phyloP scores from a whole-genome alignment of 73 alveolate genomes.

The Paraurostyla sp. region DNA sequence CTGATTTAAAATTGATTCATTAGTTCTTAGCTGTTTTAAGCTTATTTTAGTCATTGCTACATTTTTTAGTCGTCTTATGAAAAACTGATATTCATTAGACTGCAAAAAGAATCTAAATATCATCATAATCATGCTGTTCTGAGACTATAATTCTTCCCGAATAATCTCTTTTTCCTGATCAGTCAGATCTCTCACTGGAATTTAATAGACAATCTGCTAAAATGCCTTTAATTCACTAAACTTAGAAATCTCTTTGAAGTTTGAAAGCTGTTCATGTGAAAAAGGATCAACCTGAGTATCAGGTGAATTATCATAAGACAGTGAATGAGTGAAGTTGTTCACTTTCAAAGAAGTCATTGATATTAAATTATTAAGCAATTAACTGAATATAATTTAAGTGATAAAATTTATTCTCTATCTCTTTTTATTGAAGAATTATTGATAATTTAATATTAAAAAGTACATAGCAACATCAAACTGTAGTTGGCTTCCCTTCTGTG shows the following conservation, averaged over 20 bases:
- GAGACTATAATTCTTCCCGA: neutral
- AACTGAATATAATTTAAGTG: constrained; percentile 7
- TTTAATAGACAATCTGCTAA: neutral
- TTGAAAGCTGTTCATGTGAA: neutral
- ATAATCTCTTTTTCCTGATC: neutral
- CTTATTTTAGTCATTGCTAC: constrained; percentile 54
- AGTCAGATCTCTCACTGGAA: neutral
- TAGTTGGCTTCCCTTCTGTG: neutral
- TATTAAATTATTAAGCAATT: neutral
- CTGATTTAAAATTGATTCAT: constrained; percentile 9
- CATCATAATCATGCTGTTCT: constrained; percentile 50
- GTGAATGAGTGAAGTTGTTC: constrained; percentile 3
- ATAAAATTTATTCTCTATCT: no score
- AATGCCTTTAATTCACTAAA: neutral
- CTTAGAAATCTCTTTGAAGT: neutral
- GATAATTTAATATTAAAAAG: no score
- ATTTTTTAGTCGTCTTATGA: constrained; percentile 22
- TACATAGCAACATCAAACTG: no score
- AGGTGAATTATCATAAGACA: neutral
- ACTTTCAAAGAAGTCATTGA: constrained; percentile 30
- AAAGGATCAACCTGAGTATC: neutral
- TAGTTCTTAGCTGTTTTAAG: neutral
- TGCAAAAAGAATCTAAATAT: constrained; percentile 32
- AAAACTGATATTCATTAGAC: constrained; percentile 42
- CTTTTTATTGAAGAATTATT: no score